A percentile compares a stretch with the other conserved stretches of the same genome.
Conservation (phyloP, 805 yeast species). For the Starmerella roubikii region DNA sequence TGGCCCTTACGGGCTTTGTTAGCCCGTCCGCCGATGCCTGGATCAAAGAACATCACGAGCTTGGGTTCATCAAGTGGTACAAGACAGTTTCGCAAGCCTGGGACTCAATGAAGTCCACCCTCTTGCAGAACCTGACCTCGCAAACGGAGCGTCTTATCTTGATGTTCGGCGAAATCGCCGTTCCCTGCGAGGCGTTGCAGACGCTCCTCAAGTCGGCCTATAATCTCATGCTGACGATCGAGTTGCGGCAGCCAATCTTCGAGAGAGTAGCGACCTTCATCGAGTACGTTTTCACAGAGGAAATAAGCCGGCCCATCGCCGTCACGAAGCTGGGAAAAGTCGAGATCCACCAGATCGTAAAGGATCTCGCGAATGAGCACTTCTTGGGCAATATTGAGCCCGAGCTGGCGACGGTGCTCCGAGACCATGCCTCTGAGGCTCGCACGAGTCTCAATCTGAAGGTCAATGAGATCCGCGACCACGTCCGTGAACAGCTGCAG, state of each 20-base stretch:
- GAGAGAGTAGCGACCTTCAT: slow-evolving; percentile 13
- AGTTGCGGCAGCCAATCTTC: slow-evolving; percentile 1
- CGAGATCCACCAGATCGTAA: background rate
- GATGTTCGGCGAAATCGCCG: slow-evolving; percentile 3
- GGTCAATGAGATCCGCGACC: background rate
- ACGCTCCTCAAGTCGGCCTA: slow-evolving; percentile 1
- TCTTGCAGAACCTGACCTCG: slow-evolving; percentile 1
- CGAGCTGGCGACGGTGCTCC: background rate
- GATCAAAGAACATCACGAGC: slow-evolving; percentile 19
- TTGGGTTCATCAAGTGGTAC: slow-evolving; percentile 20
- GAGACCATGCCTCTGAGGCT: background rate
- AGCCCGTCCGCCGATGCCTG: slow-evolving; percentile 4
- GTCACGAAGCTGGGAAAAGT: slow-evolving; percentile 6
- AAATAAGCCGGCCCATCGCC: slow-evolving; percentile 16
- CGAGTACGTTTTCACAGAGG: slow-evolving; percentile 13
- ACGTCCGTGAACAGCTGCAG: background rate
- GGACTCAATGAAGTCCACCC: slow-evolving; percentile 3
- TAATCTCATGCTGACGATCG: background rate
- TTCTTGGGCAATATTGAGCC: slow-evolving; percentile 2
- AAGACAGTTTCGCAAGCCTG: slow-evolving; percentile 8
- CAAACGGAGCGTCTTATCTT: slow-evolving; percentile 4
- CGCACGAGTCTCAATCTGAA: background rate
- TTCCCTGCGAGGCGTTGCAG: background rate
- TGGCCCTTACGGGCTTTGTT: background rate
- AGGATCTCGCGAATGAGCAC: background rate